Conservation (phyloP, 345 rosid species). For the Orychophragmus violaceus region DNA sequence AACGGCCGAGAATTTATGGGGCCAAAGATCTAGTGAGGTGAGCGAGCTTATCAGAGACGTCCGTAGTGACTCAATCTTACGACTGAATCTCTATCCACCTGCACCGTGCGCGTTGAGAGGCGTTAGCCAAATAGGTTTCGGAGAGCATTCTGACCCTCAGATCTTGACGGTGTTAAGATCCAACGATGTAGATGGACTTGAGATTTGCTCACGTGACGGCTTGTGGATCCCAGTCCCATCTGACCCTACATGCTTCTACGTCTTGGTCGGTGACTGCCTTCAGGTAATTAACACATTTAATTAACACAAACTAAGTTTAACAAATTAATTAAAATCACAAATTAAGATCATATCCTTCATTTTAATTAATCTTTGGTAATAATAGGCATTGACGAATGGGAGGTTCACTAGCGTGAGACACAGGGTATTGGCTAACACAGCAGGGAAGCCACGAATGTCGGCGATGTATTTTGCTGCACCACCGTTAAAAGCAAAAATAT, state of each 20-base stretch:
- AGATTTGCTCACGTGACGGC: constrained; percentile 53
- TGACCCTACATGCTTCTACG: constrained; percentile 68
- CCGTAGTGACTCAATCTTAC: constrained; percentile 61
- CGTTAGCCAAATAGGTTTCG: constrained; percentile 56
- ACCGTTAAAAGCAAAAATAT: constrained; percentile 45
- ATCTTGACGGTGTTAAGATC: constrained; percentile 81
- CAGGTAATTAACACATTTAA: constrained; percentile 47
- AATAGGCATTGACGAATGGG: constrained; percentile 80
- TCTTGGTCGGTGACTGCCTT: constrained; percentile 77
- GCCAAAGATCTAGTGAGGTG: constrained; percentile 44
- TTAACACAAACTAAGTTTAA: background rate
- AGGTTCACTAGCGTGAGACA: constrained; percentile 80
- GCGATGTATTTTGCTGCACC: constrained; percentile 90
- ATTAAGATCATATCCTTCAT: background rate
- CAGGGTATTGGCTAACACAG: constrained; percentile 57
- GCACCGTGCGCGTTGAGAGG: constrained; percentile 23
- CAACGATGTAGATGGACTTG: constrained; percentile 89
- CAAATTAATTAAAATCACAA: background rate
- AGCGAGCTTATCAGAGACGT: constrained; percentile 68
- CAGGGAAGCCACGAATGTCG: constrained; percentile 62
- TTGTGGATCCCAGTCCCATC: constrained; percentile 79
- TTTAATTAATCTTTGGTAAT: background rate
- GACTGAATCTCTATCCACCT: constrained; percentile 83
- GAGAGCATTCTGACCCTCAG: constrained; percentile 99
- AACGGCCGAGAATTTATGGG: constrained; percentile 69